Evolutionary conservation across 768 basidiomycete species (phyloP), one percentile per base, ranked within the genome.

Genomic region (Ramaria sp.): DNA sequence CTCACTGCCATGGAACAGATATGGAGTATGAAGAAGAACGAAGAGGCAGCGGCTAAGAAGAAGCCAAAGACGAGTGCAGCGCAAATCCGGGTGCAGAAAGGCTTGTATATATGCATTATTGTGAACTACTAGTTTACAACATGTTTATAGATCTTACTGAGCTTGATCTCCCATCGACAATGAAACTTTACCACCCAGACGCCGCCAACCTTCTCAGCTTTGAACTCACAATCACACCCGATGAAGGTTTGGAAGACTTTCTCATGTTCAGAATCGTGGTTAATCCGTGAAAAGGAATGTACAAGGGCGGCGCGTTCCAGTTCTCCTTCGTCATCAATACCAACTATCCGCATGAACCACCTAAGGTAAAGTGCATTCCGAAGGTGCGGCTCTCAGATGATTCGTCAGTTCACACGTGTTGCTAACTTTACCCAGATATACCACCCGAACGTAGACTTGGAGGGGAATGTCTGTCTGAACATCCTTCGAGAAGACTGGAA

Each of bases 401-500:
- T 49, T 42, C 32, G 20, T 3, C 38, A 7, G 3, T 47, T 47
- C 25, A 25, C 16, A 24, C 16, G n/a, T 18, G 24, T 47, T 24
- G 16, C 25, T n/a, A 18, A 38, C 39, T 42, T 22, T 28, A 15
- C 50, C 18, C 50, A 98, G 95, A 97, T 98, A 65, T 99, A 99
- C 68, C 96, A 99, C 67, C 96, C 96, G 0, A 99, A 99, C 64
- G 85, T 99, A 50, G 96, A 99, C 68, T 78, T 96, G 36, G 92
- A 97, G 66, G 96, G 96, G 43, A 98, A 98, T 61, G 95, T 99
- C 44, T 99, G 96, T 73, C 69, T 99, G 62, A 98, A 98, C 70
- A 97, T 98, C 66, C 78, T 98, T 56, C 82, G 96, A 66, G 96
- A 99, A 73, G 96, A 99, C 71, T 99, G 96, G 96, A 99, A 99